A percentile compares a stretch with the other conserved stretches of the same genome.
Conservation (phyloP, 2,329 filamentous ascomycete genomes). For the Mariannaea elegans region DNA sequence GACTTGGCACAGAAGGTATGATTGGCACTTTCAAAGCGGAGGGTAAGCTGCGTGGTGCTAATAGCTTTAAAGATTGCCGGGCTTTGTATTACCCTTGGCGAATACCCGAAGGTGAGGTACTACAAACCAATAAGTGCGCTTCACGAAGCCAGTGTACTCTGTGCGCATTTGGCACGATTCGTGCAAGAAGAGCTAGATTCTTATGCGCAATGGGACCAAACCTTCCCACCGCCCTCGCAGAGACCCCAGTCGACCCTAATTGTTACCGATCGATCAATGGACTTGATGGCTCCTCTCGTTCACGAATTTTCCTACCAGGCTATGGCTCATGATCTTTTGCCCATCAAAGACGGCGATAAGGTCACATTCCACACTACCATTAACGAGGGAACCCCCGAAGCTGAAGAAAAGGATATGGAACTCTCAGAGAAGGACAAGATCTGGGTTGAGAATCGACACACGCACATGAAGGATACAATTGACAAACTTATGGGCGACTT, state of each 20-base stretch:
- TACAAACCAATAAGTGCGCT: slow-evolving; percentile 78
- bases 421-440: slow-evolving; percentile 90
- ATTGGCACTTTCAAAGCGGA: not conserved
- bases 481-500: slow-evolving; percentile 94
- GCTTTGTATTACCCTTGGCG: slow-evolving; percentile 89
- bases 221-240: slow-evolving; percentile 82
- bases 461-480: slow-evolving; percentile 98
- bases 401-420: slow-evolving; percentile 89
- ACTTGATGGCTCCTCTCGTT: slow-evolving; percentile 84
- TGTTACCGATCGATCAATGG: slow-evolving; percentile 93
- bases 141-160: slow-evolving; percentile 90
- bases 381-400: slow-evolving; percentile 75
- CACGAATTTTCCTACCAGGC: slow-evolving; percentile 99
- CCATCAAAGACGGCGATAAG: slow-evolving; percentile 88
- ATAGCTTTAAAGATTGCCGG: slow-evolving; percentile 52
- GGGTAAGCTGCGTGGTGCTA: not conserved
- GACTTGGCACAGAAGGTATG: slow-evolving; percentile 85
- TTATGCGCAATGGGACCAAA: slow-evolving; percentile 83
- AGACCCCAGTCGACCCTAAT: slow-evolving; percentile 84
- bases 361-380: slow-evolving; percentile 83
- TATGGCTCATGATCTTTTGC: slow-evolving; percentile 94
- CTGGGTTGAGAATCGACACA: slow-evolving; percentile 93
- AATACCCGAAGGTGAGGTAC: slow-evolving; percentile 93
- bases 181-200: slow-evolving; percentile 91
- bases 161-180: slow-evolving; percentile 87